Conservation (phyloP, 1,139 yeast species). For the Suhomyces terraborum region DNA sequence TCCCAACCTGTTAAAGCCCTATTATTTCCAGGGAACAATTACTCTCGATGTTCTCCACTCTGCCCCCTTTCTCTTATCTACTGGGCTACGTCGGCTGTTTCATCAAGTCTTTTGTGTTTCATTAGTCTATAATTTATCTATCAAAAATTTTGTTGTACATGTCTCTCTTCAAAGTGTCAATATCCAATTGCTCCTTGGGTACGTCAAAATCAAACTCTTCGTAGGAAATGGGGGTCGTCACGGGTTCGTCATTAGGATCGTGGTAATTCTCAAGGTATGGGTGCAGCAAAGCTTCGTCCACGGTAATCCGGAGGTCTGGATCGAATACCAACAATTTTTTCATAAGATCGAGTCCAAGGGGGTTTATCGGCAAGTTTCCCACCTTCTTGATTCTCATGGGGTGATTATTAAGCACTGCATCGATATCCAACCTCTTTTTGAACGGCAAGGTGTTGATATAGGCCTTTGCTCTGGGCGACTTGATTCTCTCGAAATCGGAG, state of each 20-base stretch:
- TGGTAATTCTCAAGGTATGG: conserved; percentile 68
- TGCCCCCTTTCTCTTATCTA: too few relatives aligned
- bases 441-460: conserved; percentile 63
- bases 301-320: conserved; percentile 65
- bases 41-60: too few relatives aligned
- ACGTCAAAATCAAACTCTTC: conserved; percentile 60
- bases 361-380: conserved; percentile 36
- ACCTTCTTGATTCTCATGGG: conserved; percentile 17
- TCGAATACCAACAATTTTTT: conserved; percentile 62
- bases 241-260: conserved; percentile 74
- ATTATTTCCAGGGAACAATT: too few relatives aligned
- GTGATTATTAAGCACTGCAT: conserved; percentile 17
- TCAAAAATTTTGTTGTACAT: conserved; percentile 57
- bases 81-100: too few relatives aligned
- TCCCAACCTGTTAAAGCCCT: too few relatives aligned
- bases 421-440: conserved; percentile 16
- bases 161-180: conserved; percentile 52
- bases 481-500: conserved; percentile 57
- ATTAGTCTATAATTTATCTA: conserved; percentile 3
- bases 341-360: conserved; percentile 62
- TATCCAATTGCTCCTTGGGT: conserved; percentile 50
- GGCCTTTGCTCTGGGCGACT: conserved; percentile 61
- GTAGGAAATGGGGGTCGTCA: conserved; percentile 31
- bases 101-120: too few relatives aligned
- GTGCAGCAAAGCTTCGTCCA: conserved; percentile 64